Base-by-base conservation (phyloP, 345 rosid species). In the Abelmoschus esculentus region DNA sequence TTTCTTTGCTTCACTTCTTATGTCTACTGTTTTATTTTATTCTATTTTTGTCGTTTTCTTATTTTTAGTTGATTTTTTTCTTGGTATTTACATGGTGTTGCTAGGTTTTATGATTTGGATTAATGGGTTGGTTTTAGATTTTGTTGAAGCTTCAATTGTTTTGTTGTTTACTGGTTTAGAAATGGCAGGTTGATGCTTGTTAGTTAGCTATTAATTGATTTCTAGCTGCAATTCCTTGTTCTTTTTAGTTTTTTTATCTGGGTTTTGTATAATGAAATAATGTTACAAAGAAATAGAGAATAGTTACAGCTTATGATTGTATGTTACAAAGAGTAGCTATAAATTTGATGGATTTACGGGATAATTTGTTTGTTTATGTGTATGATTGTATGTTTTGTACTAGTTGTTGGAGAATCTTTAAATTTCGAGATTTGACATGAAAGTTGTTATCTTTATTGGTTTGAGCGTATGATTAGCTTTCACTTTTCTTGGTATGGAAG, bases 61-160 rank as follows among this genome's bases (percentile, higher is more conserved):
- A 49, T 49, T 49, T 49, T 49, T 49, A 11, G 46, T 56, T 6
- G 1, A 11, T 67, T 40, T 17, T 31, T 57, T 44, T 58, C n/a
- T 59, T 58, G 26, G 42, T 70, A 17, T 79, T 57, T 65, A 5
- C 14, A 26, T 66, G 53, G 22, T 47, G 8, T 66, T 29, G 57
- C n/a, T 49, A 36, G 19, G 18, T 12, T 15, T 53, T 42, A 13
- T 67, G 72, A 22, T 69, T 77, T 42, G 72, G 54, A 63, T 17
- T 44, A 58, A 63, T 70, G 71, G 71, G 65, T 53, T 71, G 50
- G 31, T 62, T 52, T 71, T 54, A 17, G 47, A 40, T 72, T 52
- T 50, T 50, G 13, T 50, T 17, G 10, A 56, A 29, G 68, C 12
- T 32, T 36, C 60, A 3, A 32, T 9, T 70, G 14, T 38, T 9